Evolutionary conservation across 1,284 basidiomycete species (phyloP), one percentile per base, ranked within the genome.

Genomic region (Sanghuangporus sanghuang): DNA sequence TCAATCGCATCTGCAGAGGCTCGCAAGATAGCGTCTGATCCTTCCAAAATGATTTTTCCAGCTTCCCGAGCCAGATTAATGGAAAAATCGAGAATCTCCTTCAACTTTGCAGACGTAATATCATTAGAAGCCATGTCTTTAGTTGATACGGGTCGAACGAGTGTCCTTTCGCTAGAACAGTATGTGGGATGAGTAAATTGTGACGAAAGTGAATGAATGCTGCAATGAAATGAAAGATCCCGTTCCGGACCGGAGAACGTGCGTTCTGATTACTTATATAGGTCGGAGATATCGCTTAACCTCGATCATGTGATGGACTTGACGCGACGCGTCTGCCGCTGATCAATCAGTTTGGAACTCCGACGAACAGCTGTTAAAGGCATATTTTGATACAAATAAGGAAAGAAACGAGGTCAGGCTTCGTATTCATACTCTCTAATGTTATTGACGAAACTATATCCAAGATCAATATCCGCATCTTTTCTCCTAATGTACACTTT

Each of bases 71-170:
- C 92, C 23, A 98, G 82, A 46, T 77, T 73, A 68, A 87, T 81
- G 2, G 92, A 86, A 72, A 95, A 96, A 0, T 78, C 74, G 57
- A 95, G 84, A 67, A 94, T 85, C 2, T 79, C 76, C 64, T 84
- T 78, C 35, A 94, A 79, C 70, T 90, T 87, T 46, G 69, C 59
- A 1, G 73, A 40, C 2, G 75, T 75, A 21, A 85, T 74, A 58
- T 78, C 72, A 18, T 49, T 55, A 52, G 65, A 48, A 32, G 67
- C 58, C 70, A 71, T 75, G 16, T 27, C 21, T 50, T 2, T 16
- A 35, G 55, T 35, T 1, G n/a, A 9, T 49, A 8, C 16, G 16
- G 14, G 44, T n/a, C 16, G 44, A 46, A 46, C 16, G 44, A 42
- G 40, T 3, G 27, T 3, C 5, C 27, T 44, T 12, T 44, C 42